Evolutionary conservation across 805 yeast species (phyloP), one percentile per base, ranked within the genome.

Genomic region (Yarrowia deformans): DNA sequence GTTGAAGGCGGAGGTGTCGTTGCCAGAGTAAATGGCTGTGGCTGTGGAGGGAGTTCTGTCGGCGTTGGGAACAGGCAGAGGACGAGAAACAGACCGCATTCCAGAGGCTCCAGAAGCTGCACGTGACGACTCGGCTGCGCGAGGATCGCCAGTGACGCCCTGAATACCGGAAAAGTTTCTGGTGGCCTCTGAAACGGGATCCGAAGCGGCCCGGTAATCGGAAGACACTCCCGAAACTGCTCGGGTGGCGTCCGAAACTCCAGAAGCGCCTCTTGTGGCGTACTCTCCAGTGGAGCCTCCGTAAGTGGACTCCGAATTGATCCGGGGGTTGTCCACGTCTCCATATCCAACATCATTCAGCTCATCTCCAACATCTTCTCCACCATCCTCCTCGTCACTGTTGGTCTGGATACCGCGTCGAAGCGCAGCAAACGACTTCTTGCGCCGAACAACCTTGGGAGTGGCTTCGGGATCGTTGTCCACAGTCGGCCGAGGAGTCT

Each of bases 321-420:
- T 45, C 14, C 60, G 6, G 5, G 18, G 19, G 2, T 39, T 39
- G 10, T 37, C 45, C 12, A 23, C 34, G n/a, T 54, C 60, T 19
- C 60, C 60, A 16, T 37, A 54, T 0, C 52, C 42, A n/a, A 58
- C n/a, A 3, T 40, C 43, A n/a, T n/a, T n/a, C n/a, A n/a, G 12
- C 12, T 8, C 40, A 37, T 10, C 40, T 58, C 40, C 63, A n/a
- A n/a, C n/a, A n/a, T n/a, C n/a, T n/a, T n/a, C 29, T 23, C 70
- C 16, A 70, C 73, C 68, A 63, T 69, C 69, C 61, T 73, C 70
- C 64, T 73, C 63, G 8, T 70, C 70, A 12, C 70, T 18, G 16
- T 54, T 45, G 18, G 58, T 48, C 23, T 67, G 66, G 67, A 69
- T 67, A 77, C 34, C 84, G 78, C 23, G 12, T 34, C 66, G 37